Evolutionary conservation across 2,329 filamentous ascomycete genomes (phyloP).

Genomic region (Cercospora brassicicola): DNA sequence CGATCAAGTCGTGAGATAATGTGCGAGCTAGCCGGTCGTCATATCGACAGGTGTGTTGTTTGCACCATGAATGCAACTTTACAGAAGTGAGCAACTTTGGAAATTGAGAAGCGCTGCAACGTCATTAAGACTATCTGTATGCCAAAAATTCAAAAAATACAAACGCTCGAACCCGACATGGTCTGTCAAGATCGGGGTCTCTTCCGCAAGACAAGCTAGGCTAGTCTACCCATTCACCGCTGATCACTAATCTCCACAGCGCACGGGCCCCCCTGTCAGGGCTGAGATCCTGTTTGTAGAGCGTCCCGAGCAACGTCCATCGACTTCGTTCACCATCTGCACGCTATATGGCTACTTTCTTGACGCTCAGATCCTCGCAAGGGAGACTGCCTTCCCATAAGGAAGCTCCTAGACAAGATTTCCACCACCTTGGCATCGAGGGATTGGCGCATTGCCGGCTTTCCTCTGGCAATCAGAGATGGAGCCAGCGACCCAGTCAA

Average conservation of each 20-base stretch:
- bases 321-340: background rate
- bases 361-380: background rate
- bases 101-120: no score
- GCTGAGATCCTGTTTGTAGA: background rate
- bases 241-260: background rate
- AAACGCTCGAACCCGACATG: background rate
- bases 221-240: background rate
- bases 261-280: background rate
- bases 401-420: slow-evolving; percentile 3
- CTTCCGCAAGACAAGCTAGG: background rate
- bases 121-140: background rate
- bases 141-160: background rate
- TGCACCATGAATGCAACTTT: no score
- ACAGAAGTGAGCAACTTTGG: no score
- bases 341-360: background rate
- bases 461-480: slow-evolving; percentile 23
- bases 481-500: slow-evolving; percentile 25
- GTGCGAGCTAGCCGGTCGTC: background rate
- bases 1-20: background rate
- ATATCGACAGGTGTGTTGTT: background rate
- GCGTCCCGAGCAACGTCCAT: background rate
- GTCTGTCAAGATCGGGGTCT: background rate
- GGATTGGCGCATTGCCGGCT: slow-evolving; percentile 18
- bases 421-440: slow-evolving; percentile 25
- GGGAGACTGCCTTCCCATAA: background rate